Base-by-base conservation (phyloP, 805 yeast genomes). In the Zygotorulaspora florentina region DNA sequence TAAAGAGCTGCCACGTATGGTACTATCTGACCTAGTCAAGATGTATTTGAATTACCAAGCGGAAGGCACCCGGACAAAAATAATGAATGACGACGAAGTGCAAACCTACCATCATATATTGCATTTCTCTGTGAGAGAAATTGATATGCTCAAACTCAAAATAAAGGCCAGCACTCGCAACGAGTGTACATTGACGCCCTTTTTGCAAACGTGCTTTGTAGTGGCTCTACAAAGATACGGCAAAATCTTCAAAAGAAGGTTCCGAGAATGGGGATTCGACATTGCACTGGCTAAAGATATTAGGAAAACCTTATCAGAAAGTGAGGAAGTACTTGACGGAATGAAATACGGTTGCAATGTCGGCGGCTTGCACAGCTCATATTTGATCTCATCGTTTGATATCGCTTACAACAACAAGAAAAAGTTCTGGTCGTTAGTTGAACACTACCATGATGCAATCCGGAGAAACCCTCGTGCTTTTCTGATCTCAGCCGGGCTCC, bases 261-360 rank as follows among this genome's bases (percentile, higher is more conserved):
- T 47, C 46, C 39, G 36, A 25, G 58, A 61, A 46, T 48, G 52
- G 38, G 52, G 53, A n/a, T 45, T 56, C 26, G 61, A 58, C 47
- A 43, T 58, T 15, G 53, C 59, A 2, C 38, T 59, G 20, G 56
- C 58, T 9, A 54, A 47, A 10, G 52, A 54, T 36, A 39, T 53
- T 2, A 43, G 63, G 28, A 46, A 43, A n/a, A 16, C 43, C 2
- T 34, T 59, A 39, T 59, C 61, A n/a, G 40, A 46, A 0, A 57
- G 51, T 4, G 35, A 46, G 10, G 51, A 46, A 9, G 4, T 50
- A 2, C 34, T 39, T 9, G 52, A 48, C 4, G 31, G 46, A 12
- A 55, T 52, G 43, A 51, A 54, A 41, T 58, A 46, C 49, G 65
- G 65, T 27, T 27, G 58, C n/a, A 53, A 56, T 34, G 58, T 61